These are phyloP conservation scores for Ustilago shanxiensis DNA, from an alignment of 1,284 basidiomycete species.

Conservation along the genomic window DNA sequence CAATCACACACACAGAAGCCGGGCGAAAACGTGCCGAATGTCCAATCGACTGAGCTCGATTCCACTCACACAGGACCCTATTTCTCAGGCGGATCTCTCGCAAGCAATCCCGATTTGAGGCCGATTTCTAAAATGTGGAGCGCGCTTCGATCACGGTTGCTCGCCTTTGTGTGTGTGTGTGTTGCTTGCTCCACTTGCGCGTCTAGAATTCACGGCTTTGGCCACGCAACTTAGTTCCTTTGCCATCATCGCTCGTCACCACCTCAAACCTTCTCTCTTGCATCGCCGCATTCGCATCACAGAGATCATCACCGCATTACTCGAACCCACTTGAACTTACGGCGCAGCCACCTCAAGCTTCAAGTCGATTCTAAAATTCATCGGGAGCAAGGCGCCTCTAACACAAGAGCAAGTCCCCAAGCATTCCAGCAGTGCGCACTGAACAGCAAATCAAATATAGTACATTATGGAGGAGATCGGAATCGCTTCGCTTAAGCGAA, in stretches of 20 bases:
- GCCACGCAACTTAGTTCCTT: conserved; percentile 11
- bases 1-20: conserved; percentile 3
- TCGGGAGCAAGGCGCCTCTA: not conserved
- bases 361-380: not conserved
- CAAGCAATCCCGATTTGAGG: conserved; percentile 16
- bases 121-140: conserved; percentile 24
- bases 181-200: conserved; percentile 49
- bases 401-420: not conserved
- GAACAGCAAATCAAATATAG: not conserved
- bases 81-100: not conserved
- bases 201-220: conserved; percentile 33
- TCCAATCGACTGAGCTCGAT: conserved; percentile 34
- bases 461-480: conserved; percentile 67
- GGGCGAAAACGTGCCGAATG: conserved; percentile 37
- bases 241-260: not conserved
- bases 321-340: not conserved
- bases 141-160: conserved; percentile 43
- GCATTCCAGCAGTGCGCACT: not conserved
- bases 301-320: not conserved
- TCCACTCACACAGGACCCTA: not conserved
- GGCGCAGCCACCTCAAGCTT: not conserved
- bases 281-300: not conserved
- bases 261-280: not conserved
- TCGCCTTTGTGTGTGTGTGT: conserved; percentile 7
- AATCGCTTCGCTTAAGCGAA: conserved; percentile 52